Evolutionary conservation across 208 protist genomes (phyloP).

Genomic region (Zelonia costaricensis): DNA sequence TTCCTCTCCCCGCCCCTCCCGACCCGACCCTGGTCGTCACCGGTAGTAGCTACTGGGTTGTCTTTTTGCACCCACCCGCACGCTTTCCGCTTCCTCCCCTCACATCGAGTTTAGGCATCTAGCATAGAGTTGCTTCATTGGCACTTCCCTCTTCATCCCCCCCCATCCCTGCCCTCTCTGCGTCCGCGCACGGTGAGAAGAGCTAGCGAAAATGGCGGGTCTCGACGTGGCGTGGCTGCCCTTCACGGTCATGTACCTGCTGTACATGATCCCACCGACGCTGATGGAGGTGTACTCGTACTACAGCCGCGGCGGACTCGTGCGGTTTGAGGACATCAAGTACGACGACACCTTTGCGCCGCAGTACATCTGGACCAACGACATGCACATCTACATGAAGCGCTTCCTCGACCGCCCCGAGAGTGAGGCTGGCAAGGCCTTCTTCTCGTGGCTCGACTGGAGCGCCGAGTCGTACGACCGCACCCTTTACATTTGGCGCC

Average conservation of each 20-base stretch:
- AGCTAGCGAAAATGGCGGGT: constrained; percentile 50
- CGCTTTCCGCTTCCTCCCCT: too few species aligned
- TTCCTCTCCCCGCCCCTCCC: too few species aligned
- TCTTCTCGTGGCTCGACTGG: constrained; percentile 91
- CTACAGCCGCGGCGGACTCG: constrained; percentile 86
- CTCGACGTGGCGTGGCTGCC: constrained; percentile 85
- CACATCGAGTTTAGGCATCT: too few species aligned
- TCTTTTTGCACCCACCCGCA: too few species aligned
- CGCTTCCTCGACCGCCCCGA: constrained; percentile 85
- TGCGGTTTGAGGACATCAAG: constrained; percentile 82
- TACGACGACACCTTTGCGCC: constrained; percentile 83
- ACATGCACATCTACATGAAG: constrained; percentile 87
- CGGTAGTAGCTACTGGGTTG: too few species aligned
- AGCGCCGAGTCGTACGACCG: constrained; percentile 85
- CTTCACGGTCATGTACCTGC: constrained; percentile 85
- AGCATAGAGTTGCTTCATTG: too few species aligned
- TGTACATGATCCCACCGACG: constrained; percentile 88
- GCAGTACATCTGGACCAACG: constrained; percentile 60
- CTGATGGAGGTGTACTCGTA: constrained; percentile 92
- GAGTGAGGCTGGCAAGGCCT: constrained; percentile 84
- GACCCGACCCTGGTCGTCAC: too few species aligned
- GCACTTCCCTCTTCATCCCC: neutral
- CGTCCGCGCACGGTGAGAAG: neutral
- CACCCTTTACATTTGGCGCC: constrained; percentile 76
- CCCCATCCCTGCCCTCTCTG: too few species aligned